A percentile compares a stretch with the other conserved stretches of the same genome.
Conservation (phyloP, 2,329 filamentous ascomycete species). For the Rhytidhysteron rufulum region DNA sequence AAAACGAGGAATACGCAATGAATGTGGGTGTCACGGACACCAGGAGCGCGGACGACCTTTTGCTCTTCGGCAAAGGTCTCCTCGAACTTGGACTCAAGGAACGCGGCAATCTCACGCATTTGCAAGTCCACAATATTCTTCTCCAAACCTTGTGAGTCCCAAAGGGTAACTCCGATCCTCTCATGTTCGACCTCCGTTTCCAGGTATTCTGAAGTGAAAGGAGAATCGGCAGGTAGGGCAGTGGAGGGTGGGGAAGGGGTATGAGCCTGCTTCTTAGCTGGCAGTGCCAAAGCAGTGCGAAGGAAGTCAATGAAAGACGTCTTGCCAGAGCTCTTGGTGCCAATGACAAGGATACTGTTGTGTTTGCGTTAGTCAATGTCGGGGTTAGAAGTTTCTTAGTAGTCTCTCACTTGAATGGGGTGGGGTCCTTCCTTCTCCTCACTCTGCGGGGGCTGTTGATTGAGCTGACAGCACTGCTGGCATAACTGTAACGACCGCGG, state of each 20-base stretch:
- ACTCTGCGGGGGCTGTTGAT: slow-evolving; percentile 91
- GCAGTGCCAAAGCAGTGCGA: slow-evolving; percentile 76
- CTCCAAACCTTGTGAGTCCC: slow-evolving; percentile 94
- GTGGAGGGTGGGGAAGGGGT: slow-evolving; percentile 40
- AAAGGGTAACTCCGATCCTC: slow-evolving; percentile 85
- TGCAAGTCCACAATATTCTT: slow-evolving; percentile 94
- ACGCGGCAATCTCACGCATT: slow-evolving; percentile 82
- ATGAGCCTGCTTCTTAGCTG: slow-evolving; percentile 67
- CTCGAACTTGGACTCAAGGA: slow-evolving; percentile 97
- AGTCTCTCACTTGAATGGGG: slow-evolving; percentile 87
- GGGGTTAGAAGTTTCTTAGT: neutral
- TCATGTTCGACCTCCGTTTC: slow-evolving; percentile 94
- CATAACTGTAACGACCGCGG: slow-evolving; percentile 93
- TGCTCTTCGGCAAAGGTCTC: slow-evolving; percentile 97
- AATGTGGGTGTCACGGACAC: slow-evolving; percentile 92
- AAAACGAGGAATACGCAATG: slow-evolving; percentile 92
- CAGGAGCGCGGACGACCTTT: slow-evolving; percentile 91
- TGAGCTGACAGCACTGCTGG: slow-evolving; percentile 83
- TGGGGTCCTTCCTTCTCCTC: slow-evolving; percentile 92
- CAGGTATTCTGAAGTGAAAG: slow-evolving; percentile 81
- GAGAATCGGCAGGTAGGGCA: slow-evolving; percentile 45
- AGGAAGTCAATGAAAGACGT: slow-evolving; percentile 97
- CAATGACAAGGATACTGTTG: slow-evolving; percentile 79
- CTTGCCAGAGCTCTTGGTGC: slow-evolving; percentile 84
- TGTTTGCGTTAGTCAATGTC: slow-evolving; percentile 10